Conservation (phyloP, 805 yeast species). For the Pichia nanzhaoensis region DNA sequence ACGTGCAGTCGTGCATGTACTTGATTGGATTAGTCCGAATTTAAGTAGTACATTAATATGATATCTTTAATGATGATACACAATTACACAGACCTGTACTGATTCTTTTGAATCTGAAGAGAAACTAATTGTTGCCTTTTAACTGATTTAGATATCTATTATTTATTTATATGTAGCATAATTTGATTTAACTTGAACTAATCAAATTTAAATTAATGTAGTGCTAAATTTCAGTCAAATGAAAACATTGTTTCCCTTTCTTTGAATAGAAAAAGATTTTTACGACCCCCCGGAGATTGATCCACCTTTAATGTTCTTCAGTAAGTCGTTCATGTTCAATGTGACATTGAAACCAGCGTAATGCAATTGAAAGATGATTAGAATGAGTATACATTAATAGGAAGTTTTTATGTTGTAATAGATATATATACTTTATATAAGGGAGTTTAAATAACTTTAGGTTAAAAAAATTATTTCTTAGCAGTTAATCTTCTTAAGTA, state of each 20-base stretch:
- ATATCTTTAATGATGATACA: constrained; percentile 32
- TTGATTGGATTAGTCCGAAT: no score
- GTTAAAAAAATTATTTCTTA: constrained; percentile 67
- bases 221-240: no score
- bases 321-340: no score
- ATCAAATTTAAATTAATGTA: no score
- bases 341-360: not conserved
- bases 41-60: no score
- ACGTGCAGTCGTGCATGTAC: not conserved
- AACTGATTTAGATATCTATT: constrained; percentile 7
- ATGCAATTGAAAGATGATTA: not conserved
- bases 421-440: not conserved
- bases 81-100: constrained; percentile 57
- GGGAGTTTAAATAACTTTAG: not conserved
- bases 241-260: no score
- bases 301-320: no score
- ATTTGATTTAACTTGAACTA: no score
- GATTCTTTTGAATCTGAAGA: constrained; percentile 31
- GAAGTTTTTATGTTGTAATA: not conserved
- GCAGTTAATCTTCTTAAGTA: constrained; percentile 99
- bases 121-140: constrained; percentile 25
- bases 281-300: no score
- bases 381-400: not conserved
- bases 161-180: no score
- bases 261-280: no score